Evolutionary conservation across 495 filamentous ascomycete genomes (phyloP).

Genomic region (Xylaria bambusicola): DNA sequence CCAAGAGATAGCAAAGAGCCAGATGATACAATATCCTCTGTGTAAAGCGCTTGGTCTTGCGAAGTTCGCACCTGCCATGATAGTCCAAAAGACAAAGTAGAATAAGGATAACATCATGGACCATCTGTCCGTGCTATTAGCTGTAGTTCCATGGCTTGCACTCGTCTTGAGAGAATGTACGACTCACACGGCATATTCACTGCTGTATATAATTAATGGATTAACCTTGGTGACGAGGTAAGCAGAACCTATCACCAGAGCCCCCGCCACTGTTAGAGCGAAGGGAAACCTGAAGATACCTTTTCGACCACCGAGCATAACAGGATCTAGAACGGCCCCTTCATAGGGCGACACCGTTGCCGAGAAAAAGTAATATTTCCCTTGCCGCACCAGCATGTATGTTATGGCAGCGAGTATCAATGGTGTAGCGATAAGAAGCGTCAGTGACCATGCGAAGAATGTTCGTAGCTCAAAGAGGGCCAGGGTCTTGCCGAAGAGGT

Average conservation of each 20-base stretch:
- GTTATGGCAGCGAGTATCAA: constrained; percentile 68
- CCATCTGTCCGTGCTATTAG: constrained; percentile 52
- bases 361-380: constrained; percentile 80
- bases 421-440: constrained; percentile 75
- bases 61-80: constrained; percentile 78
- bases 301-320: constrained; percentile 72
- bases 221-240: constrained; percentile 81
- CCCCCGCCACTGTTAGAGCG: constrained; percentile 68
- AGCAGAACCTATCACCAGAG: constrained; percentile 68
- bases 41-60: constrained; percentile 86
- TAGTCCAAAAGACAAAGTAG: constrained; percentile 78
- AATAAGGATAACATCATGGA: constrained; percentile 84
- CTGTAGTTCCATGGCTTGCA: background rate
- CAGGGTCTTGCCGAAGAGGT: constrained; percentile 81
- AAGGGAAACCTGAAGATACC: constrained; percentile 86
- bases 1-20: constrained; percentile 79
- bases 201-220: constrained; percentile 84
- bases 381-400: constrained; percentile 65
- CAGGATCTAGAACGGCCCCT: constrained; percentile 56
- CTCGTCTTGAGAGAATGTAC: background rate
- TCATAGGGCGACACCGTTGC: constrained; percentile 58
- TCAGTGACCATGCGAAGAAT: constrained; percentile 84
- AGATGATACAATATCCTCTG: constrained; percentile 75
- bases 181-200: constrained; percentile 71
- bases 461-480: constrained; percentile 77